Evolutionary conservation across 2,329 filamentous ascomycete species (phyloP), one percentile per base, ranked within the genome.

Genomic region (Exophiala calicioides): DNA sequence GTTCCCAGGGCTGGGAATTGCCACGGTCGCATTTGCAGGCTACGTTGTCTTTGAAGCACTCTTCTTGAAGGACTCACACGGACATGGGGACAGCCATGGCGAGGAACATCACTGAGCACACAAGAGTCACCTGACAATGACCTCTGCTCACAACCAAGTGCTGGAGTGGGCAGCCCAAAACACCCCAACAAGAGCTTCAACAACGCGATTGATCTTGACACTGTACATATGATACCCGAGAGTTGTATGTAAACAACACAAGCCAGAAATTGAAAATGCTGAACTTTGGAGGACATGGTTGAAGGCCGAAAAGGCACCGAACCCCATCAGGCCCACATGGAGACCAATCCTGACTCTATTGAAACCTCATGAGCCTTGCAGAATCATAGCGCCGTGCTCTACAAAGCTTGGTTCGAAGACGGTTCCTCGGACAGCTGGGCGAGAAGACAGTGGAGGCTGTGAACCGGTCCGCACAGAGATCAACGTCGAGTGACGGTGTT

Each of bases 11-110:
- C 78, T 98, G 61, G 93, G 93, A 56, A 95, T 91, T 60, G 93
- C 90, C 23, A 86, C 86, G 4, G 90, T 93, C 50, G 90, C 91
- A 34, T 98, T 98, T 68, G 82, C 85, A 38, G 84, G 76, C 55
- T 98, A 98, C 75, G 89, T 90, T 68, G 82, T 80, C 51, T 95
- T 89, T 70, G 93, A 98, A 75, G 81, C 93, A 68, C 72, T 94
- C 44, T 95, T 96, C 69, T 66, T 95, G 60, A 79, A 85, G 63
- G 85, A 90, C 55, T 70, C 78, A 24, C 79, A 84, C 54, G 80
- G 84, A 59, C 81, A 81, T 63, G 71, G 56, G 8, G 78, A 84
- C 56, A 74, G 71, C 53, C 80, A 82, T 65, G 3, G 61, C 63
- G 7, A 73, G n/a, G 32, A 39, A 19, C 53, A 59, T 39, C 47